A percentile compares a stretch with the other conserved stretches of the same genome.
phyloP scores from a whole-genome alignment of 495 filamentous ascomycete genomes.

The Rhypophila decipiens region DNA sequence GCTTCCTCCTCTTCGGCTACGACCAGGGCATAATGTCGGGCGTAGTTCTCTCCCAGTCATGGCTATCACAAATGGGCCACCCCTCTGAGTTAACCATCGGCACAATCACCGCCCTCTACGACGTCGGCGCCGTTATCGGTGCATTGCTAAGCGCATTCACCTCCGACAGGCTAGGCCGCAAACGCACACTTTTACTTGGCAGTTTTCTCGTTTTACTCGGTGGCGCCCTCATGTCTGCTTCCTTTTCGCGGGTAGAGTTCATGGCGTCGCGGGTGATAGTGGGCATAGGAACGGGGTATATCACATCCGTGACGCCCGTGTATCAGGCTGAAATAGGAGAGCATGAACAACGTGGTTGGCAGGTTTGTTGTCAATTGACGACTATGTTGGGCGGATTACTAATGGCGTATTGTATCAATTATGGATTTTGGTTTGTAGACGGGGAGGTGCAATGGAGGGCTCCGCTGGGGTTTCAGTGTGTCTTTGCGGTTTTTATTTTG shows the following conservation, averaged over 20 bases:
- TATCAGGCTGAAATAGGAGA: constrained; percentile 51
- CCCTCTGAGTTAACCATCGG: constrained; percentile 40
- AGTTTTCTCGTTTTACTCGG: constrained; percentile 50
- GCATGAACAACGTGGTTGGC: constrained; percentile 42
- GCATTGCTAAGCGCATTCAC: constrained; percentile 30
- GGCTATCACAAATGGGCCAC: constrained; percentile 28
- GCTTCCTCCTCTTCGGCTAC: constrained; percentile 37
- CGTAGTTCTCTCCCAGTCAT: constrained; percentile 33
- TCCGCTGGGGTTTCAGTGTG: constrained; percentile 44
- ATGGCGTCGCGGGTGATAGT: constrained; percentile 56
- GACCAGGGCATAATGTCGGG: constrained; percentile 45
- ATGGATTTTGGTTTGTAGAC: constrained; percentile 25
- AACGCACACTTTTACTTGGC: constrained; percentile 53
- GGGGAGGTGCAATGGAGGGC: constrained; percentile 43
- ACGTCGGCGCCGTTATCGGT: constrained; percentile 28
- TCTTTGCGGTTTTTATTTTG: constrained; percentile 37
- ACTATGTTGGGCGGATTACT: constrained; percentile 20
- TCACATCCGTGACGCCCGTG: constrained; percentile 55
- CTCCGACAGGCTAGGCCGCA: constrained; percentile 42
- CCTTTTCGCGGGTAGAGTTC: constrained; percentile 19
- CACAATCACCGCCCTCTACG: constrained; percentile 65
- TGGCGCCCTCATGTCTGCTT: constrained; percentile 44
- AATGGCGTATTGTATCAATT: constrained; percentile 36
- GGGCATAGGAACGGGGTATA: constrained; percentile 59
- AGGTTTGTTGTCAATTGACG: constrained; percentile 23